Evolutionary conservation across 2,329 filamentous ascomycete genomes (phyloP).

Genomic region (Harringtonia aguacate): DNA sequence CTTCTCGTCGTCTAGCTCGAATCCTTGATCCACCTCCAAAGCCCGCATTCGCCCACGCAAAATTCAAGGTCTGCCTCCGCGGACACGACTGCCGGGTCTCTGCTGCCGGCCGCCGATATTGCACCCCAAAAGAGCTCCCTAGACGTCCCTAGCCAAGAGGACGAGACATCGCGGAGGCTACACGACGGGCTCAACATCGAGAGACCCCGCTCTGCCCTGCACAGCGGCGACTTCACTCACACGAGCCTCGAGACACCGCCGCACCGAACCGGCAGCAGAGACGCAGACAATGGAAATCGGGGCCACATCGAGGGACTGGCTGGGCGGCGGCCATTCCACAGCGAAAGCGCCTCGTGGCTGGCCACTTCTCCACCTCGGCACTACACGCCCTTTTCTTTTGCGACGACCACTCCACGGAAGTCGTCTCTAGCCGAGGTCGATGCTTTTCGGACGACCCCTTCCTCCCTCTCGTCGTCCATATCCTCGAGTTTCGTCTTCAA

Average conservation of each 20-base stretch:
- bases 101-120: conserved; percentile 36
- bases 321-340: conserved; percentile 5
- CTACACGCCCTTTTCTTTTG: conserved; percentile 35
- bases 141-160: conserved; percentile 18
- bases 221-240: conserved; percentile 55
- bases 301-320: neutral
- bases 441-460: conserved; percentile 23
- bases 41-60: conserved; percentile 22
- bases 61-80: conserved; percentile 24
- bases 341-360: conserved; percentile 29
- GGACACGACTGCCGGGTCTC: conserved; percentile 16
- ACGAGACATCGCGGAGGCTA: conserved; percentile 29
- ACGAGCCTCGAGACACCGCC: neutral
- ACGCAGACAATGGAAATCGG: conserved; percentile 1
- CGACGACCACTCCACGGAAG: conserved; percentile 12
- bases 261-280: neutral
- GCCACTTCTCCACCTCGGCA: conserved; percentile 45
- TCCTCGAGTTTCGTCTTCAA: conserved; percentile 76
- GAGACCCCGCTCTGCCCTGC: conserved; percentile 67
- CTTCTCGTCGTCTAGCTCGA: conserved; percentile 23
- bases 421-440: conserved; percentile 5
- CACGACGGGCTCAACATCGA: conserved; percentile 57
- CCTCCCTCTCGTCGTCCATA: conserved; percentile 59
- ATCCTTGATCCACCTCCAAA: conserved; percentile 25
- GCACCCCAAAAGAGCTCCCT: conserved; percentile 35